phyloP scores from a whole-genome alignment of 2,329 filamentous ascomycete species.

The Dendrostoma leiphaemia region DNA sequence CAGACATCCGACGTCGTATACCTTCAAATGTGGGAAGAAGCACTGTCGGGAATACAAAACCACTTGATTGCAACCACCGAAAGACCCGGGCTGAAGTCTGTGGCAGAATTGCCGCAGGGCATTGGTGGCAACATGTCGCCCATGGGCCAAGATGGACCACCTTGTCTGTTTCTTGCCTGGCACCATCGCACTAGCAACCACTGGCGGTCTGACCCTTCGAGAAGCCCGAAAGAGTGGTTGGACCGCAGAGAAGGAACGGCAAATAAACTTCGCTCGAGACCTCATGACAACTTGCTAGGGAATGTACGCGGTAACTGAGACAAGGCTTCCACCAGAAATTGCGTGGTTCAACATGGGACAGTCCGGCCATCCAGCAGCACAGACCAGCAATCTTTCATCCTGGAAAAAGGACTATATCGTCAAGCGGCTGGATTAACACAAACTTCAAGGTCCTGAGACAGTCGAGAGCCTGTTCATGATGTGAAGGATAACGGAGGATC shows the following conservation, averaged over 20 bases:
- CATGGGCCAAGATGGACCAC: constrained; percentile 79
- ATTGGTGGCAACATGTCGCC: constrained; percentile 50
- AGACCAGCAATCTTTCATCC: constrained; percentile 33
- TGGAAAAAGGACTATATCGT: constrained; percentile 65
- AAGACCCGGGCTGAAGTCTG: constrained; percentile 60
- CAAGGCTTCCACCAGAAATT: constrained; percentile 70
- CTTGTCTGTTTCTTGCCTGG: constrained; percentile 76
- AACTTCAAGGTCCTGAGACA: constrained; percentile 44
- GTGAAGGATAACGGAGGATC: constrained; percentile 11
- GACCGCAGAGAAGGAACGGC: constrained; percentile 63
- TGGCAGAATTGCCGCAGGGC: constrained; percentile 66
- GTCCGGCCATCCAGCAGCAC: constrained; percentile 40
- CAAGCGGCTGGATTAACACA: constrained; percentile 63
- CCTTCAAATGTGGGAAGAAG: constrained; percentile 69
- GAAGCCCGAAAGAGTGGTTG: constrained; percentile 57
- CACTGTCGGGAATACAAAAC: constrained; percentile 66
- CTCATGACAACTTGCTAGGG: constrained; percentile 75
- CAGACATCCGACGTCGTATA: constrained; percentile 71
- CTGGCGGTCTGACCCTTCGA: constrained; percentile 56
- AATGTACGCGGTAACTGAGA: constrained; percentile 67
- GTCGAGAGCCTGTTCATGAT: constrained; percentile 13
- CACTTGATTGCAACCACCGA: constrained; percentile 68
- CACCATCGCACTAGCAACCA: constrained; percentile 68
- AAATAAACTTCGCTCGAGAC: constrained; percentile 66
- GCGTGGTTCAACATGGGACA: constrained; percentile 62